Conservation (phyloP, 2,329 filamentous ascomycete species). For the Colletotrichum sp. region DNA sequence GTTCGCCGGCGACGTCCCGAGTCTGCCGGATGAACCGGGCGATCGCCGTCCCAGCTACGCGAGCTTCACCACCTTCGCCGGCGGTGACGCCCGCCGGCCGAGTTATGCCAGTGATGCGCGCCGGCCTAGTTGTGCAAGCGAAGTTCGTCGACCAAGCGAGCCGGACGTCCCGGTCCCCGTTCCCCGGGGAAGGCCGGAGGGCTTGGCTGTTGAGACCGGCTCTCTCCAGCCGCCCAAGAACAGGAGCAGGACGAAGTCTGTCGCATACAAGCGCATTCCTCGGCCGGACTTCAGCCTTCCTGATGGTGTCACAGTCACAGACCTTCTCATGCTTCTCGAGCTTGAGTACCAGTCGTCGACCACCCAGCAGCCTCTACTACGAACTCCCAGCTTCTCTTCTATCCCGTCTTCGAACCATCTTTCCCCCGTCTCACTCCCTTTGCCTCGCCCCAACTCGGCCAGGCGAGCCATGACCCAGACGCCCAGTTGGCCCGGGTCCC, state of each 20-base stretch:
- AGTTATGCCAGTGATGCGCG: not conserved
- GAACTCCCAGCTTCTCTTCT: not conserved
- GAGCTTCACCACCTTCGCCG: not conserved
- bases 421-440: not conserved
- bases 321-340: constrained; percentile 16
- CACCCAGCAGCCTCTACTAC: not conserved
- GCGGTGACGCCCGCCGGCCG: not conserved
- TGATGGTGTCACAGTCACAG: not conserved
- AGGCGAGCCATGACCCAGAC: not conserved
- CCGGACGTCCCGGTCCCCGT: not conserved
- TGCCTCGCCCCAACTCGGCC: not conserved
- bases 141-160: not conserved
- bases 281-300: constrained; percentile 14
- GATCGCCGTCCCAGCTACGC: not conserved
- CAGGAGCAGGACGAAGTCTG: not conserved
- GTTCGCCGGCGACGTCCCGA: not conserved
- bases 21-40: not conserved
- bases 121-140: not conserved
- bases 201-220: not conserved
- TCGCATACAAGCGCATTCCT: constrained; percentile 9
- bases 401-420: not conserved
- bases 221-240: not conserved
- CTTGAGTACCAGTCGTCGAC: constrained; percentile 3
- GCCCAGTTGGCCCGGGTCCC: not conserved
- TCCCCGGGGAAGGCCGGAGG: not conserved